phyloP scores from a whole-genome alignment of 192 early-diverging fungal species.

The Obelidium mucronatum region DNA sequence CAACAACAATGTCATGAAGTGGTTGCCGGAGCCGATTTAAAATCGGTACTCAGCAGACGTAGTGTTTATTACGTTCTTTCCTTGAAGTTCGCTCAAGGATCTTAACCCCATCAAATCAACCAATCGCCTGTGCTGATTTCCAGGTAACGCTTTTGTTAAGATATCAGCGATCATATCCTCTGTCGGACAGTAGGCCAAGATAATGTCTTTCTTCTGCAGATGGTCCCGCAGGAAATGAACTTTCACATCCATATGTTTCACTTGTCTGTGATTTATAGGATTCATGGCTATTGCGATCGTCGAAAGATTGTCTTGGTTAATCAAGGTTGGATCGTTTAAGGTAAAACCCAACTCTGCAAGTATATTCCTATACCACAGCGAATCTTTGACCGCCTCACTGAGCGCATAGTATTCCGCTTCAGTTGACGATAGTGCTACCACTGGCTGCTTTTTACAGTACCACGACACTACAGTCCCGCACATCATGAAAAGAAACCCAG shows the following conservation, averaged over 20 bases:
- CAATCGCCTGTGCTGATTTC: neutral
- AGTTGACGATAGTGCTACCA: slow-evolving; percentile 39
- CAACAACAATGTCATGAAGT: too few relatives aligned
- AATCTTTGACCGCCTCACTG: slow-evolving; percentile 14
- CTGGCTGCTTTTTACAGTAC: slow-evolving; percentile 30
- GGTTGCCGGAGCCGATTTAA: too few relatives aligned
- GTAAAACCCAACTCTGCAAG: neutral
- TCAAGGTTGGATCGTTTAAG: neutral
- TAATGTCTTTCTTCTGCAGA: slow-evolving; percentile 23
- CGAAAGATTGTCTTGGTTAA: slow-evolving; percentile 1
- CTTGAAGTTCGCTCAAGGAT: too few relatives aligned
- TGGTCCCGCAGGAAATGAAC: slow-evolving; percentile 45
- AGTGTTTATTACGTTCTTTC: too few relatives aligned
- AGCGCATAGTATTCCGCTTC: slow-evolving; percentile 38
- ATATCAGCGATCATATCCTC: slow-evolving; percentile 46
- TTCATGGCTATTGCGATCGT: slow-evolving; percentile 36
- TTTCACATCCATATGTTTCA: slow-evolving; percentile 46
- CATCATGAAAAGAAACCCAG: slow-evolving; percentile 29
- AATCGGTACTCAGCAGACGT: too few relatives aligned
- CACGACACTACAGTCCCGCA: slow-evolving; percentile 8
- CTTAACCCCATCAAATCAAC: too few relatives aligned
- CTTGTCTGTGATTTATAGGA: slow-evolving; percentile 36
- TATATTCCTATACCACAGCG: slow-evolving; percentile 20
- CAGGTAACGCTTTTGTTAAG: slow-evolving; percentile 39
- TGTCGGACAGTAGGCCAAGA: slow-evolving; percentile 26